These are phyloP conservation scores for Chalaropsis thielavioides DNA, from an alignment of 2,329 filamentous ascomycete species.

Conservation along the genomic window DNA sequence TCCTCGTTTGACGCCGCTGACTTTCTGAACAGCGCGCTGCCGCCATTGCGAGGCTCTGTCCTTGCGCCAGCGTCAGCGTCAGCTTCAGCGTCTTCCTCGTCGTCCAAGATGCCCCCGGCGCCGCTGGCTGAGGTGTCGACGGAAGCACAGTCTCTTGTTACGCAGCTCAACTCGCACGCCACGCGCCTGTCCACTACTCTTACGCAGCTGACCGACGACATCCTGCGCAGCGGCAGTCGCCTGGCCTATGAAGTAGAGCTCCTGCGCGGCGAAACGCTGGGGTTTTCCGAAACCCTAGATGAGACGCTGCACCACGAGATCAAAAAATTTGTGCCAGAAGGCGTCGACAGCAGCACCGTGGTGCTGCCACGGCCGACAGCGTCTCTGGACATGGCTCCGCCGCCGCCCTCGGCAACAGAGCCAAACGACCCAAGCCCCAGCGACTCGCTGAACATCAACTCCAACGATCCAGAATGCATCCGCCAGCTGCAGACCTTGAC, in stretches of 20 bases:
- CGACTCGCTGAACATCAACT: conserved; percentile 7
- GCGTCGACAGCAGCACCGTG: conserved; percentile 25
- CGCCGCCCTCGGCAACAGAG: conserved; percentile 14
- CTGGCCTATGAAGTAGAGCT: conserved; percentile 92
- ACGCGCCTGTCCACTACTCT: conserved; percentile 66
- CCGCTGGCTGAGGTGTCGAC: conserved; percentile 63
- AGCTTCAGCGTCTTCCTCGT: not conserved
- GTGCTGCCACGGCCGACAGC: conserved; percentile 17
- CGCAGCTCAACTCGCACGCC: conserved; percentile 78
- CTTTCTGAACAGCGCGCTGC: conserved; percentile 69
- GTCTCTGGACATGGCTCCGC: not conserved
- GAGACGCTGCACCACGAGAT: conserved; percentile 61
- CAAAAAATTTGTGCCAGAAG: conserved; percentile 50
- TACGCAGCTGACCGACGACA: conserved; percentile 87
- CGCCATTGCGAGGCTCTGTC: conserved; percentile 39
- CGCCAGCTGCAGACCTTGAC: conserved; percentile 68
- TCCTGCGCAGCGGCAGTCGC: conserved; percentile 72
- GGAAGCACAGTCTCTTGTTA: conserved; percentile 70
- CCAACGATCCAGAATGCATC: conserved; percentile 50
- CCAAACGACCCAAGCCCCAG: conserved; percentile 17
- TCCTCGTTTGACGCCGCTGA: conserved; percentile 68
- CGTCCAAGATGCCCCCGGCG: conserved; percentile 24
- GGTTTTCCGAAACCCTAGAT: conserved; percentile 63
- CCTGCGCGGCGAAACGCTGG: conserved; percentile 69
- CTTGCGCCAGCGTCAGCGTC: not conserved